Evolutionary conservation across 2,329 filamentous ascomycete genomes (phyloP), one percentile per base, ranked within the genome.

Genomic region (Colletotrichum sp.): DNA sequence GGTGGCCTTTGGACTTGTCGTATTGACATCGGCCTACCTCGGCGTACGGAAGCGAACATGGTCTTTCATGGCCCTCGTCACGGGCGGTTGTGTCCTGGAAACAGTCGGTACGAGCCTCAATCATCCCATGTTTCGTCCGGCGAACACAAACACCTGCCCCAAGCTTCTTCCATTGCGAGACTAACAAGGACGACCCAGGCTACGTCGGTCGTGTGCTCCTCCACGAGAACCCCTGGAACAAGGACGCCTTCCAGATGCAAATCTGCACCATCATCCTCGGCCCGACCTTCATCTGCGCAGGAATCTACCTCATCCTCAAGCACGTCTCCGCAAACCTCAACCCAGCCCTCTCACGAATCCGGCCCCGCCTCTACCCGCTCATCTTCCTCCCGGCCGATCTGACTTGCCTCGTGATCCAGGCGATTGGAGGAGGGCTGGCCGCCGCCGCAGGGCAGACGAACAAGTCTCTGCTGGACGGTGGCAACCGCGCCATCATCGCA

Each of bases 251-350:
- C 83, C 83, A 92, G 81, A 87, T 90, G 61, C 90, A 92, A 77
- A 92, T 93, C 81, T 88, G 87, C 83, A 85, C 87, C 82, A 90
- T 92, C 83, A 90, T 92, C 82, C 86, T 92, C 67, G 89, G 85
- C n/a, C 90, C 90, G 4, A 91, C 91, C 34, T 87, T 93, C 74
- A 86, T 93, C 82, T 92, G 91, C 83, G 90, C 91, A 78, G 88
- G 87, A 80, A 89, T 93, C 82, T 93, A 93, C 84, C 88, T 93
- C 30, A 92, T 90, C 5, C 88, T 93, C 75, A 92, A 92, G 82
- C 91, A 92, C 85, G 82, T 91, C 78, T 86, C 88, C 74, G 83
- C 90, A 39, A 82, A 86, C 63, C 84, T 91, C 76, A 86, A 85
- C 82, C 87, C 90, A 10, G 59, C 78, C 48, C 84, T 90, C 69